Percentiles rank a stretch among this genome's conserved stretches.
phyloP scores from a whole-genome alignment of 345 rosid species.

The Gossypium mustelinum region DNA sequence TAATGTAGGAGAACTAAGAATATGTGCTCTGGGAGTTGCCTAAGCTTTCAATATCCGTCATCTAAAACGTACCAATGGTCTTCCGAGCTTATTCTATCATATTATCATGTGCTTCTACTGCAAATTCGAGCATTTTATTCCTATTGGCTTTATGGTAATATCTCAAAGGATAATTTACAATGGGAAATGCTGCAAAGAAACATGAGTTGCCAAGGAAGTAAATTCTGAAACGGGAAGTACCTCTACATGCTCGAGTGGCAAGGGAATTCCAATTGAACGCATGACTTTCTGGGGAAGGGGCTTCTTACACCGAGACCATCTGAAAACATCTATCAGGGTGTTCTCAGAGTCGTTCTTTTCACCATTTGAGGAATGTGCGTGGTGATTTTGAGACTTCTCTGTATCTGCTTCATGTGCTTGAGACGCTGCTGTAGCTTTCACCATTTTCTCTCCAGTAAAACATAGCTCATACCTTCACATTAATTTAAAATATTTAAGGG shows the following conservation, averaged over 20 bases:
- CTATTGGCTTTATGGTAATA: not conserved
- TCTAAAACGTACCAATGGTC: not conserved
- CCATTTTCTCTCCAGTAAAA: slow-evolving; percentile 80
- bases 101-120: not conserved
- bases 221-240: slow-evolving; percentile 31
- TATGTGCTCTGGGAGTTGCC: not conserved
- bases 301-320: slow-evolving; percentile 92
- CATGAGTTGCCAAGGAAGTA: not conserved
- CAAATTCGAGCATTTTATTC: not conserved
- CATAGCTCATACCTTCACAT: slow-evolving; percentile 82
- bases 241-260: slow-evolving; percentile 83
- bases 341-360: slow-evolving; percentile 68
- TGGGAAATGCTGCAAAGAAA: not conserved
- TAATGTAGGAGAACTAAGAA: not conserved
- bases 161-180: not conserved
- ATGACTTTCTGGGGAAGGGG: slow-evolving; percentile 85
- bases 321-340: slow-evolving; percentile 63
- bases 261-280: slow-evolving; percentile 85
- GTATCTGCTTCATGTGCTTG: slow-evolving; percentile 59
- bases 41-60: not conserved
- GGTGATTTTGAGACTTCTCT: slow-evolving; percentile 66
- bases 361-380: slow-evolving; percentile 52
- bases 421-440: slow-evolving; percentile 45
- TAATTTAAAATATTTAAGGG: slow-evolving; percentile 9
- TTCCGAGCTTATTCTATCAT: not conserved